Evolutionary conservation across 2,329 filamentous ascomycete genomes (phyloP), one percentile per base, ranked within the genome.

Genomic region (Botrytis medusae): DNA sequence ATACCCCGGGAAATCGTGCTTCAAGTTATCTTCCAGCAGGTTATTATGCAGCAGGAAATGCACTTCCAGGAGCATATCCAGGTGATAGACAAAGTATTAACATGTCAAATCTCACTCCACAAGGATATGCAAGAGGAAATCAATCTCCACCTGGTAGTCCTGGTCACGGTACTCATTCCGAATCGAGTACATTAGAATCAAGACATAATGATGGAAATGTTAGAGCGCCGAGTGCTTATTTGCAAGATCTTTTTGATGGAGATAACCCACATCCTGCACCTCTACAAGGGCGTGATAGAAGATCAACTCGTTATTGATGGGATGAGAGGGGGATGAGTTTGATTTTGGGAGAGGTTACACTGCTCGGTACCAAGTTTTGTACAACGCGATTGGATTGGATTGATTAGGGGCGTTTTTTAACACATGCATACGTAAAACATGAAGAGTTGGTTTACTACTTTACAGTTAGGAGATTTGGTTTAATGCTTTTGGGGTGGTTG

Each of bases 11-110:
- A 63, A 89, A 89, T 77, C 91, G 95, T 71, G 89, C 88, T 74
- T 97, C 93, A 1, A 86, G 86, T n/a, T 97, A 95, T 81, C 86
- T 98, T 32, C 95, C 95, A 25, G 92, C 95, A 4, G 95, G 95
- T 1, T 98, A 97, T 84, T 98, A 98, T 80, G 91, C 94, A 46
- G 88, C 93, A 8, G 88, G 91, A 34, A 83, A 81, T 25, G 69
- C 80, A 20, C 76, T 77, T 5, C 75, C 77, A 18, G 79, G 79
- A 76, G 68, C 78, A 69, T 65, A 77, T 73, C 75, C 76, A 34
- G 83, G 86, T 74, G 72, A 78, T 44, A 72, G 74, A 8, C 74
- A 78, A 60, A 86, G 87, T 22, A 90, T 91, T 76, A 89, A 87
- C 76, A 80, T 92, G 80, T 87, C 88, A 37, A 91, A 89, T 77